phyloP scores from a whole-genome alignment of 2,329 filamentous ascomycete genomes.

The Neonectria faginata region DNA sequence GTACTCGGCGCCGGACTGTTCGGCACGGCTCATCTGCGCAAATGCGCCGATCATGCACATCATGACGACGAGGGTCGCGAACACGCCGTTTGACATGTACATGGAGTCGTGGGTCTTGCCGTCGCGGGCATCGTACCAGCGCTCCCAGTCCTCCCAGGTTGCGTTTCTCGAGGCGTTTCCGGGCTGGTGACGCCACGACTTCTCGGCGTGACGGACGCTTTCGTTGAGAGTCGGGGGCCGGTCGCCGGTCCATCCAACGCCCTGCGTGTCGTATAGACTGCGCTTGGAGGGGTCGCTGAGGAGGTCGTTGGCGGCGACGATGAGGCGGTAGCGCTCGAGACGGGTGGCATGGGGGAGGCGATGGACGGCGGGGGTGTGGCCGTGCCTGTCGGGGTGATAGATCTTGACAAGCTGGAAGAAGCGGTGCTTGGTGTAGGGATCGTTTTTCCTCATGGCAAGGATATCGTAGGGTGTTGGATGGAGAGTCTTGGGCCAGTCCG shows the following conservation, averaged over 20 bases:
- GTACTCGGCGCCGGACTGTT: constrained; percentile 69
- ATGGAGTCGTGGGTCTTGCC: constrained; percentile 62
- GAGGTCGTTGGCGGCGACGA: constrained; percentile 89
- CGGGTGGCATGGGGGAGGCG: constrained; percentile 67
- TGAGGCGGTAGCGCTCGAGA: constrained; percentile 89
- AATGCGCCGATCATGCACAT: constrained; percentile 77
- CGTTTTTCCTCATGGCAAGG: constrained; percentile 69
- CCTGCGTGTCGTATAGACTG: constrained; percentile 83
- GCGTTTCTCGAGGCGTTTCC: constrained; percentile 75
- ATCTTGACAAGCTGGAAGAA: constrained; percentile 95
- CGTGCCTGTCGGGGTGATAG: constrained; percentile 86
- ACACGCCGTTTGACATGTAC: constrained; percentile 83
- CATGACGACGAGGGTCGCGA: constrained; percentile 75
- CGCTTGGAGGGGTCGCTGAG: constrained; percentile 85
- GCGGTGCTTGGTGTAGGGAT: constrained; percentile 81
- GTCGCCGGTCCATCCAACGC: constrained; percentile 81
- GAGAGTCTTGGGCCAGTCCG: constrained; percentile 60
- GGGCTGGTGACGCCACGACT: constrained; percentile 61
- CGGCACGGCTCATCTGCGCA: constrained; percentile 78
- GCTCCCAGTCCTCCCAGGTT: constrained; percentile 98
- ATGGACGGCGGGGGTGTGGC: constrained; percentile 43
- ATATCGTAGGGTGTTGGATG: constrained; percentile 91
- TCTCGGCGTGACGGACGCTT: constrained; percentile 54
- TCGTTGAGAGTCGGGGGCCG: constrained; percentile 62
- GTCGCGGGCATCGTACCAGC: constrained; percentile 72